Evolutionary conservation across 305 asterid species (phyloP).

Genomic region (Solanum hybrid): DNA sequence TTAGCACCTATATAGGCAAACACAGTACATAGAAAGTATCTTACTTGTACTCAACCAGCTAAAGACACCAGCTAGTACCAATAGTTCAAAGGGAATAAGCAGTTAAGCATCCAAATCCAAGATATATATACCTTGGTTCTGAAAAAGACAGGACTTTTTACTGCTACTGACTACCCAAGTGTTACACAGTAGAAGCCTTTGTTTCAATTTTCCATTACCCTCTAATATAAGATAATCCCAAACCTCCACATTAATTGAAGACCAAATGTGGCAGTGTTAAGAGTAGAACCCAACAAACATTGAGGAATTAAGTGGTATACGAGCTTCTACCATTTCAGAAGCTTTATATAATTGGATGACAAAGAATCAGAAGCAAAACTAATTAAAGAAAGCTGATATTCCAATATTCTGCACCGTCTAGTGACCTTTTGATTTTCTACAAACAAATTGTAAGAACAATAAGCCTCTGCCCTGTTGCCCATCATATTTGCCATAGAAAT

Average conservation of each 20-base stretch:
- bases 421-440: background rate
- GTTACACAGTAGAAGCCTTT: background rate
- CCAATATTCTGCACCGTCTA: background rate
- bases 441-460: background rate
- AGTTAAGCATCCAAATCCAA: background rate
- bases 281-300: background rate
- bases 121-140: background rate
- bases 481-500: background rate
- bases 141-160: background rate
- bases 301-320: background rate
- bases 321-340: background rate
- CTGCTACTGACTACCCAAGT: background rate
- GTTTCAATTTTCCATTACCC: background rate
- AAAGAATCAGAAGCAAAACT: background rate
- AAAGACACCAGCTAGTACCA: constrained; percentile 1
- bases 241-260: background rate
- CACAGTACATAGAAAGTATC: background rate
- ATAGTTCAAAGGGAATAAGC: background rate
- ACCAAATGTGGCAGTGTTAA: background rate
- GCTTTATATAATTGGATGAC: background rate
- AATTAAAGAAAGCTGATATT: background rate
- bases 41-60: background rate
- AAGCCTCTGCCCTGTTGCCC: background rate
- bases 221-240: background rate
- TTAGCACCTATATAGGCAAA: background rate